Conservation (phyloP, 805 yeast genomes). For the Ogataea sp. region DNA sequence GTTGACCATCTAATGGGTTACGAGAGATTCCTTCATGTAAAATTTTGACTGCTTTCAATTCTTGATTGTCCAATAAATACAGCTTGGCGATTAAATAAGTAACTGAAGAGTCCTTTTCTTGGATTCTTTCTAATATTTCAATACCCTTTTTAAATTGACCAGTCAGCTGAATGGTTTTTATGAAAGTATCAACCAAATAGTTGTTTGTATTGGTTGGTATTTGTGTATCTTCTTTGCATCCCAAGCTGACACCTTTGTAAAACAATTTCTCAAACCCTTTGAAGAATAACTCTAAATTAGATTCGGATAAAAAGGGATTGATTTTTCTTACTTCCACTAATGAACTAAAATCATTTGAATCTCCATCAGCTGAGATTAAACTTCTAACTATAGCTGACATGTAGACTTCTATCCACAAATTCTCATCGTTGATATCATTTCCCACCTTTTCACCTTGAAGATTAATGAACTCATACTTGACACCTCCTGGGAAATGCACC, state of each 20-base stretch:
- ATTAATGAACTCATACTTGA: constrained; percentile 45
- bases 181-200: constrained; percentile 68
- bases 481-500: constrained; percentile 70
- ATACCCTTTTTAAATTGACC: constrained; percentile 56
- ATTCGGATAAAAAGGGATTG: constrained; percentile 57
- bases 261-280: constrained; percentile 61
- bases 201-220: constrained; percentile 56
- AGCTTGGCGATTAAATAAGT: constrained; percentile 47
- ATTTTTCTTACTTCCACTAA: constrained; percentile 80
- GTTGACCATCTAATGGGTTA: constrained; percentile 47
- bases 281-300: constrained; percentile 45
- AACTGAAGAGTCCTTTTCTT: constrained; percentile 47
- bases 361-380: constrained; percentile 61
- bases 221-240: constrained; percentile 59
- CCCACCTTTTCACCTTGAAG: constrained; percentile 43
- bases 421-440: constrained; percentile 44
- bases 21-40: constrained; percentile 41
- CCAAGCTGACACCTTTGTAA: constrained; percentile 56
- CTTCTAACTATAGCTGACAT: constrained; percentile 70
- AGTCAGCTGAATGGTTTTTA: constrained; percentile 56
- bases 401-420: constrained; percentile 54
- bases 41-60: constrained; percentile 46
- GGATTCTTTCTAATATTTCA: constrained; percentile 46
- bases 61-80: constrained; percentile 46
- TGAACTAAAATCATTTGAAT: constrained; percentile 53